Base-by-base conservation (phyloP, 345 rosid genomes). In the Orychophragmus violaceus region DNA sequence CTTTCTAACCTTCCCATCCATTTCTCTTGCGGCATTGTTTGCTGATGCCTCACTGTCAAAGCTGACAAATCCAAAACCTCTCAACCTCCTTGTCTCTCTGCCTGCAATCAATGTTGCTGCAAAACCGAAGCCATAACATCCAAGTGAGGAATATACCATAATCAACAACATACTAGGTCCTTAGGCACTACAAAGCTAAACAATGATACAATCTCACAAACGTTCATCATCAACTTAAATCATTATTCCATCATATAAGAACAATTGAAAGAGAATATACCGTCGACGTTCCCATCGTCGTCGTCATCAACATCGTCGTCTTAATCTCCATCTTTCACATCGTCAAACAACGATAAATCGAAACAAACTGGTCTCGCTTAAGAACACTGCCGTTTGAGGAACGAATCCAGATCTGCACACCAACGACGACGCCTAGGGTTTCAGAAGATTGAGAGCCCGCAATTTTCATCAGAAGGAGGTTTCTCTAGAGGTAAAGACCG, bases 1-100 rank as follows among this genome's bases (percentile, higher is more conserved):
- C 6, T 55, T 10, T 21, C 76, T 37, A 12, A 87, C 94, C 88
- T 85, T 83, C 24, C 91, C 89, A 77, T 83, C 86, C 91, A 87
- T 85, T 39, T 79, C 79, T 0, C 82, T 51, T 35, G 79, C 0
- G 50, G 95, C 91, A 13, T 30, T 59, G 77, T 18, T 79, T 22
- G 95, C 95, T 44, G 81, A 61, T 2, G 81, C 87, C 30, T 36
- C 73, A 39, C 53, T 51, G n/a, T 53, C 1, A 21, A 66, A 87
- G 61, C 33, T 76, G 35, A 87, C 90, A 75, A 85, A 85, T 22
- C 95, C 95, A 17, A 83, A 87, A 17, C 90, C 95, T 41, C 84
- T 78, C 16, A 90, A 87, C 62, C 87, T 82, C 54, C 90, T 87
- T 1, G 79, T 61, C 32, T 83, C 88, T 70, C 89, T 85, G 64